Conservation (phyloP, 176 grass and related monocot species). For the Paspalum vaginatum region DNA sequence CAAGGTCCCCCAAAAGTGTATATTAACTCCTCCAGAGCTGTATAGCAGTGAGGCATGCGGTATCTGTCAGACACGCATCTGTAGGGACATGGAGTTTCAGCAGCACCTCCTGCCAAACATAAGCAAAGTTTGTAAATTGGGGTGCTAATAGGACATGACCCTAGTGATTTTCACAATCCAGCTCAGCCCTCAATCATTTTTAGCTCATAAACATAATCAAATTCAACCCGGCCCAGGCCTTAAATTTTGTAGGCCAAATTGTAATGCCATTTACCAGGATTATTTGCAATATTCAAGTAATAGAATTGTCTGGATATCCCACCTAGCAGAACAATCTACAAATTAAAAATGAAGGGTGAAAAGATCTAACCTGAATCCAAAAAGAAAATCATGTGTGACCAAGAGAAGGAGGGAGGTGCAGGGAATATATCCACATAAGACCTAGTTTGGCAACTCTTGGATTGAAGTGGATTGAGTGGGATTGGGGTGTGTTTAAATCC, state of each 20-base stretch:
- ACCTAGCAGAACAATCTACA: neutral
- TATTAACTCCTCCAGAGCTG: conserved; percentile 94
- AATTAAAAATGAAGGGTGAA: neutral
- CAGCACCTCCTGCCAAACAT: conserved; percentile 70
- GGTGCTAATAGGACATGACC: too few species aligned
- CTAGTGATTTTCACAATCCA: too few species aligned
- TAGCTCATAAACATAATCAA: too few species aligned
- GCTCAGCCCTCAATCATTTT: too few species aligned
- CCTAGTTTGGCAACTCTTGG: too few species aligned
- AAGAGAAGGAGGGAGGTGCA: too few species aligned
- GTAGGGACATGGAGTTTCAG: conserved; percentile 91
- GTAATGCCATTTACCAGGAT: too few species aligned
- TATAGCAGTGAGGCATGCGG: conserved; percentile 99
- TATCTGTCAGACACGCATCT: conserved; percentile 96
- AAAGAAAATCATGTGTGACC: neutral
- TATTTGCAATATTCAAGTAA: conserved; percentile 14
- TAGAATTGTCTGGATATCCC: conserved; percentile 14
- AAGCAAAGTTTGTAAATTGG: neutral
- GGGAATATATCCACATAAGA: too few species aligned
- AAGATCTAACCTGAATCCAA: conserved; percentile 4
- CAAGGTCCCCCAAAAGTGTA: conserved; percentile 99
- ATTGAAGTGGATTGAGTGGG: too few species aligned
- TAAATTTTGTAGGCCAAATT: too few species aligned
- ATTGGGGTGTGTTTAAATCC: too few species aligned
- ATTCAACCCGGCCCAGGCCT: too few species aligned